Base-by-base conservation (phyloP, 2,329 filamentous ascomycete genomes). In the Sporothrix luriei region DNA sequence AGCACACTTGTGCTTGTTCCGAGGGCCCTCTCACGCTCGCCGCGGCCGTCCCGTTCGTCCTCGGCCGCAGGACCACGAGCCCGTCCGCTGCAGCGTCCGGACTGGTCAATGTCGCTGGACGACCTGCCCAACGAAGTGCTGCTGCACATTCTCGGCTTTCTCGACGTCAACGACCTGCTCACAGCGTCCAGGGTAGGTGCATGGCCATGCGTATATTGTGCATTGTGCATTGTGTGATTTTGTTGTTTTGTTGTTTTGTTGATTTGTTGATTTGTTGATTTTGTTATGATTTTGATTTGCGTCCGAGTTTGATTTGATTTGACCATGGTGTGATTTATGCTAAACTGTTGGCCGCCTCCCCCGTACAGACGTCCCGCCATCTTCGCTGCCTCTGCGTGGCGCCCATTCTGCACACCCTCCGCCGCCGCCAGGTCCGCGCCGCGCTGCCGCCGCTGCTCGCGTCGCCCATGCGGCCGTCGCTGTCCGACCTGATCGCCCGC, bases 401-500 rank as follows among this genome's bases (percentile, higher is more conserved):
- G 54, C 90, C 89, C n/a, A 82, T 91, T 68, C 80, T 92, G 19
- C 90, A 91, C 76, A 80, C 80, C 68, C 81, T 84, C 73, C 88
- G 90, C 61, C 84, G 91, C 24, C 87, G 84, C 65, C 83, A 81
- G 72, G 85, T 83, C 48, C 85, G 87, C 48, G 74, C 80, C 46
- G 78, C 82, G 4, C 84, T 92, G 3, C 82, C 84, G 4, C 83
- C 84, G 19, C 80, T 87, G 43, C 82, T 92, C 13, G 80, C 81
- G 9, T 85, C 84, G 6, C 84, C 87, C 4, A 83, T 81, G 38
- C 84, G 88, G 9, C 87, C 89, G 2, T 84, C 86, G 4, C 81
- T 89, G 1, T 78, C 85, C 49, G 86, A 90, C 69, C 87, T 91
- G 16, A 87, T 89, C 67, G 78, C 82, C 26, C 84, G 88, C 52